phyloP scores from a whole-genome alignment of 2,329 filamentous ascomycete genomes.

The Cladophialophora chaetospira region DNA sequence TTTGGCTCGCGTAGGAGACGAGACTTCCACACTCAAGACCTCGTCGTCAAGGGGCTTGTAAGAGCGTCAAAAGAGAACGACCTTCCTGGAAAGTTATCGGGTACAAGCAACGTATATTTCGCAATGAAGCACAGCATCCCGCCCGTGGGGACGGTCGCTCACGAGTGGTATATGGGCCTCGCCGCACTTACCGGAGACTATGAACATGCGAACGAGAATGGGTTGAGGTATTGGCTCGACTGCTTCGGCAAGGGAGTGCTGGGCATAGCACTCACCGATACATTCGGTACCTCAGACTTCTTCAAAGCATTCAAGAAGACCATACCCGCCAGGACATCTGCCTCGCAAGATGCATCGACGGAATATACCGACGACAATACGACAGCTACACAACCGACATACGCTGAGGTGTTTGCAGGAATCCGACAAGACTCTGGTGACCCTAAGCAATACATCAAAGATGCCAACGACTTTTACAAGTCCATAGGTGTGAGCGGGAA shows the following conservation, averaged over 20 bases:
- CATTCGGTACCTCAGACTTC: conserved; percentile 90
- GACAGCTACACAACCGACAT: conserved; percentile 56
- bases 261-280: conserved; percentile 90
- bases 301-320: conserved; percentile 78
- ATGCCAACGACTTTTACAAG: conserved; percentile 81
- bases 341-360: conserved; percentile 44
- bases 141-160: conserved; percentile 86
- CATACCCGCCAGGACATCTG: conserved; percentile 51
- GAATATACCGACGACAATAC: conserved; percentile 38
- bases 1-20: conserved; percentile 87
- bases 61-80: conserved; percentile 72
- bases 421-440: conserved; percentile 91
- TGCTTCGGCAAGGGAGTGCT: conserved; percentile 86
- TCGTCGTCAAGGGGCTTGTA: conserved; percentile 85
- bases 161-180: conserved; percentile 99
- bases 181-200: conserved; percentile 90
- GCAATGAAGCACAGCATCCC: conserved; percentile 87
- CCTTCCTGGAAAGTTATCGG: conserved; percentile 69
- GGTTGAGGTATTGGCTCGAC: conserved; percentile 82
- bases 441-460: conserved; percentile 74
- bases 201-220: conserved; percentile 77
- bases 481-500: conserved; percentile 75
- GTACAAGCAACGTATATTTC: conserved; percentile 95
- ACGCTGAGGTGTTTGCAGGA: conserved; percentile 79
- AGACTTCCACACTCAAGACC: conserved; percentile 91